A percentile compares a stretch with the other conserved stretches of the same genome.
These are phyloP conservation scores for Leishmania martiniquensis DNA, from an alignment of 208 protist species.

Conservation along the genomic window DNA sequence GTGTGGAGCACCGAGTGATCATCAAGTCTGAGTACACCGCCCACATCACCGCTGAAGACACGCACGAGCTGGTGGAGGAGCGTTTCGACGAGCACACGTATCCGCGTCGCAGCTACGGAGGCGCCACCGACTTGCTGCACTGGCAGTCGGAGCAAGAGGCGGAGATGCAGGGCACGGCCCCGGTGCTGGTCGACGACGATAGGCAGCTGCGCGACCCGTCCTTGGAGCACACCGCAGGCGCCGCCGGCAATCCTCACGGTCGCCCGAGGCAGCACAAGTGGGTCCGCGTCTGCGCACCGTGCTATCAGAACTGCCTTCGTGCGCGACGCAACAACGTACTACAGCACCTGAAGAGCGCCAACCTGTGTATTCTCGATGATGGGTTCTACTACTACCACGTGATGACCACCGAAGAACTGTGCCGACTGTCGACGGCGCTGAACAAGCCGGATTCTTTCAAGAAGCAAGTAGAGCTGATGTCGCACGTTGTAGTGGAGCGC, in stretches of 20 bases:
- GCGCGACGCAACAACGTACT: constrained; percentile 46
- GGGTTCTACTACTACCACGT: constrained; percentile 67
- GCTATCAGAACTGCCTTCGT: constrained; percentile 63
- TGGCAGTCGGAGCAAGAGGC: neutral
- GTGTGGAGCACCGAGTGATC: constrained; percentile 27
- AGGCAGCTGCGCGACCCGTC: constrained; percentile 2
- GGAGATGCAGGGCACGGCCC: constrained; percentile 1
- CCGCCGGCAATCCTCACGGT: neutral
- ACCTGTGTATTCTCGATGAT: constrained; percentile 58
- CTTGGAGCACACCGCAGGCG: neutral
- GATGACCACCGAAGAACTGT: constrained; percentile 47
- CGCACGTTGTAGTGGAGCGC: constrained; percentile 49
- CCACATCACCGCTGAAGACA: constrained; percentile 40
- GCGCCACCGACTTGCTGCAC: neutral
- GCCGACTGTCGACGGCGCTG: constrained; percentile 39
- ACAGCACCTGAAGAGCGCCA: constrained; percentile 45
- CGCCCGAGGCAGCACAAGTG: constrained; percentile 32
- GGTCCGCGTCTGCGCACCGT: constrained; percentile 57
- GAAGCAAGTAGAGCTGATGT: constrained; percentile 53
- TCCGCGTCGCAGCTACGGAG: constrained; percentile 10
- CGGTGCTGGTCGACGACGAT: constrained; percentile 1
- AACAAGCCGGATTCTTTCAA: constrained; percentile 51
- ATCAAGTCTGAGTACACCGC: constrained; percentile 48
- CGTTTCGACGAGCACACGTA: constrained; percentile 54
- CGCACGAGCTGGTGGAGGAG: constrained; percentile 30